Evolutionary conservation across 768 basidiomycete genomes (phyloP), one percentile per base, ranked within the genome.

Genomic region (Phlegmacium glaucopus): DNA sequence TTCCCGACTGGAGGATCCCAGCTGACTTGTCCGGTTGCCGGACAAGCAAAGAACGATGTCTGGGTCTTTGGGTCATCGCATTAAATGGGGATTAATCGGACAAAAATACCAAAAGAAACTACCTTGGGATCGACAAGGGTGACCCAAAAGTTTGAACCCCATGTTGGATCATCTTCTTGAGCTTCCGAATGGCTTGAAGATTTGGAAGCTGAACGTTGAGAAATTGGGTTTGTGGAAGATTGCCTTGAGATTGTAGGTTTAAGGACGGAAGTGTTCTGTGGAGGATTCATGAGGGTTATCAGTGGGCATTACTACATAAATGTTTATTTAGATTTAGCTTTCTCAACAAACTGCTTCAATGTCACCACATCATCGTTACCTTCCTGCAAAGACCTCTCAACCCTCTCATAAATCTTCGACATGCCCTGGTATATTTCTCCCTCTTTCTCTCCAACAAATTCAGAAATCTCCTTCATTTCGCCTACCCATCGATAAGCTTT

Each of bases 71-170:
- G n/a, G 39, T 26, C 22, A 15, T 22, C 35, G 29, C 16, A 22
- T 17, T 17, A 25, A 25, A 41, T 39, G 45, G 44, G 35, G 27
- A 44, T 22, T 35, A 35, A 29, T 6, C 18, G 15, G 41, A 53
- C 25, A 47, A 34, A 47, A 28, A 35, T 49, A 37, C 16, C 32
- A 34, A 26, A 41, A 44, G 34, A 51, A 75, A 77, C 55, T 62
- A 89, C 93, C 77, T 89, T 82, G 22, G 94, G 94, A 74, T 96
- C 93, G 40, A 87, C 78, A 44, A 95, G 75, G 6, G 94, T 94
- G 6, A 95, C 90, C 94, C 94, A 96, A 62, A 96, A 95, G 64
- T 92, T 85, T 22, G 87, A 80, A 4, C 90, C 91, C 91, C 91
- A 94, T 25, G 77, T 77, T 51, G 78, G 66, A 54, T 76, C 78